phyloP scores from a whole-genome alignment of 495 filamentous ascomycete species.

The Tuber indicum region DNA sequence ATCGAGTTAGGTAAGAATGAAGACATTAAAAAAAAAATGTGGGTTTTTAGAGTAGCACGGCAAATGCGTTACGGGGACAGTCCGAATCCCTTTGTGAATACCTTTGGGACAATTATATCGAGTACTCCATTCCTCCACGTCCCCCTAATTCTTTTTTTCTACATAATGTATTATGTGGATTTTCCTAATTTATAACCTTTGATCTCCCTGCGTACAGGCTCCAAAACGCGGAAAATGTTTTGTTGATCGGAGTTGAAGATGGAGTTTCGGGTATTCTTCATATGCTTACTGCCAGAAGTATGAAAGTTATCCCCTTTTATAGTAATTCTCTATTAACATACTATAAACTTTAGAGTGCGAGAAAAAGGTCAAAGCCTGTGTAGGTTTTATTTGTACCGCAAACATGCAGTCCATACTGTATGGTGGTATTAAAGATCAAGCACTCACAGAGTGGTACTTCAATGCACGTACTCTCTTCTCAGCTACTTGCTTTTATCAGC shows the following conservation, averaged over 20 bases:
- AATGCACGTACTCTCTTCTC: not conserved
- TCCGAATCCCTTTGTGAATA: slow-evolving; percentile 74
- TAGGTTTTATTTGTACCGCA: not conserved
- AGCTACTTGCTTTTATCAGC: not conserved
- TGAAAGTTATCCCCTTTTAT: not conserved
- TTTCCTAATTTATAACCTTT: not conserved
- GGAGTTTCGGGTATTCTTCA: slow-evolving; percentile 47
- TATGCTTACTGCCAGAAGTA: slow-evolving; percentile 46
- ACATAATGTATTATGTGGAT: slow-evolving; percentile 1
- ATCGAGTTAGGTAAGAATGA: not conserved
- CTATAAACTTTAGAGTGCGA: not conserved
- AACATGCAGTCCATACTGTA: not conserved
- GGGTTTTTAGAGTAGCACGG: not conserved
- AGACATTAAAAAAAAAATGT: not conserved
- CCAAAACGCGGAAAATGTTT: slow-evolving; percentile 61
- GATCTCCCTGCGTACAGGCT: slow-evolving; percentile 45
- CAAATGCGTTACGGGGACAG: slow-evolving; percentile 35
- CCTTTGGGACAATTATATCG: slow-evolving; percentile 96
- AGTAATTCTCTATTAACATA: not conserved
- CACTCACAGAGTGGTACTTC: not conserved
- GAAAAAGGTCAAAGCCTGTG: not conserved
- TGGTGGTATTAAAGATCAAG: not conserved
- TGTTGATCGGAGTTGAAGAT: slow-evolving; percentile 73
- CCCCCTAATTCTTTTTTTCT: not conserved
- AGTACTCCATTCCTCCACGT: slow-evolving; percentile 46